Conservation (phyloP, 2,329 filamentous ascomycete genomes). For the Cordyceps cicadae region DNA sequence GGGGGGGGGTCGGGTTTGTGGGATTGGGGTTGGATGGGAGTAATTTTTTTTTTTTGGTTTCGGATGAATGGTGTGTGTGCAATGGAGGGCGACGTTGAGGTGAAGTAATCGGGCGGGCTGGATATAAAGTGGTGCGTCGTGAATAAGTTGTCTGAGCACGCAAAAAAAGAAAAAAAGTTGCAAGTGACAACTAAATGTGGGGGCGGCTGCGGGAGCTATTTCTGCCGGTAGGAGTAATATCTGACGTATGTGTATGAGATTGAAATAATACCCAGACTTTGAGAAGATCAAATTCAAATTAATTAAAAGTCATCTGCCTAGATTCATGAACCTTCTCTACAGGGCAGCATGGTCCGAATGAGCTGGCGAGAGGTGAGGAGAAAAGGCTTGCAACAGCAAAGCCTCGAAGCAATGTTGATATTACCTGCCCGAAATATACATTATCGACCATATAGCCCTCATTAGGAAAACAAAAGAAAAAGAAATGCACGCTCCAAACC, state of each 20-base stretch:
- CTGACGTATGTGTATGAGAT: no score
- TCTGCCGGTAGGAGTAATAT: no score
- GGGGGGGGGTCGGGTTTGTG: neutral
- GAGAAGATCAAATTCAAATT: no score
- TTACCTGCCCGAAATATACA: neutral
- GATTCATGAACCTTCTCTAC: no score
- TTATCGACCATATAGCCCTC: neutral
- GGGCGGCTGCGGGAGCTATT: no score
- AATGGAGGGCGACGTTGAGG: neutral
- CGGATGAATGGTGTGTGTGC: neutral
- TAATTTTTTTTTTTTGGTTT: no score
- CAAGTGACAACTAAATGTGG: neutral
- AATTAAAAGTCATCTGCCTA: no score
- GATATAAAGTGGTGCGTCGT: neutral
- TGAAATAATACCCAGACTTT: no score
- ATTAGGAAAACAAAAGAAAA: neutral
- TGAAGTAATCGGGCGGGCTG: neutral
- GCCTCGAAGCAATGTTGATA: neutral
- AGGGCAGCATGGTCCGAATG: no score
- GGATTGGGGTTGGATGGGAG: neutral
- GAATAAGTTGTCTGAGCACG: no score
- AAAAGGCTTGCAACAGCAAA: neutral
- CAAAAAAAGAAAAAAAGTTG: neutral
- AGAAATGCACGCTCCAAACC: neutral
- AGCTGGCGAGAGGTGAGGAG: no score